Conservation (phyloP, 192 early-diverging fungal species). For the Coemansia sp. region DNA sequence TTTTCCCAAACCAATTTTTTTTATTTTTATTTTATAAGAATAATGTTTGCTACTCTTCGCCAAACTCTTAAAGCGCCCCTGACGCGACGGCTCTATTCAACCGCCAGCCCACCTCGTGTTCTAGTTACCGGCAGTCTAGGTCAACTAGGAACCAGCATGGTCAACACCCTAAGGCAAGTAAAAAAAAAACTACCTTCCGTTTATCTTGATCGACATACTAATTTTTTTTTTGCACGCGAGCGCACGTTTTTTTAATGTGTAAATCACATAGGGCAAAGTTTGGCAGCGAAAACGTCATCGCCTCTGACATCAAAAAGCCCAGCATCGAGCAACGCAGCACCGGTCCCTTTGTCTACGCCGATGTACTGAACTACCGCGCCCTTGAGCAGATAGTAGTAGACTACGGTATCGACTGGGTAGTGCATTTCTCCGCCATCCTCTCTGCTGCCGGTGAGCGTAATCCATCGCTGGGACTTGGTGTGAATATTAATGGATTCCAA, state of each 20-base stretch:
- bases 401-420: constrained; percentile 64
- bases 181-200: no score
- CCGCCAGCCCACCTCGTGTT: constrained; percentile 52
- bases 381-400: constrained; percentile 66
- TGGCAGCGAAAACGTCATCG: constrained; percentile 62
- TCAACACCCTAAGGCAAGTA: constrained; percentile 57
- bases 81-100: constrained; percentile 24
- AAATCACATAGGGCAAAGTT: constrained; percentile 51
- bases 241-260: background rate
- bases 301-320: constrained; percentile 67
- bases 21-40: background rate
- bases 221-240: background rate
- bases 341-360: constrained; percentile 66
- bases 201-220: background rate
- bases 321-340: constrained; percentile 44
- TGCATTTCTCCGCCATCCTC: constrained; percentile 66
- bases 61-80: background rate
- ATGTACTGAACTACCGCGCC: constrained; percentile 62
- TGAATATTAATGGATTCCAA: constrained; percentile 68
- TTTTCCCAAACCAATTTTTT: background rate
- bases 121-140: constrained; percentile 64
- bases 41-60: background rate
- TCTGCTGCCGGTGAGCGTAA: constrained; percentile 69
- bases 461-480: constrained; percentile 56
- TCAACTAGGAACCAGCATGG: constrained; percentile 64